A percentile compares a stretch with the other conserved stretches of the same genome.
These are phyloP conservation scores for Eimeria falciformis DNA, from an alignment of 169 alveolate genomes.

Conservation along the genomic window DNA sequence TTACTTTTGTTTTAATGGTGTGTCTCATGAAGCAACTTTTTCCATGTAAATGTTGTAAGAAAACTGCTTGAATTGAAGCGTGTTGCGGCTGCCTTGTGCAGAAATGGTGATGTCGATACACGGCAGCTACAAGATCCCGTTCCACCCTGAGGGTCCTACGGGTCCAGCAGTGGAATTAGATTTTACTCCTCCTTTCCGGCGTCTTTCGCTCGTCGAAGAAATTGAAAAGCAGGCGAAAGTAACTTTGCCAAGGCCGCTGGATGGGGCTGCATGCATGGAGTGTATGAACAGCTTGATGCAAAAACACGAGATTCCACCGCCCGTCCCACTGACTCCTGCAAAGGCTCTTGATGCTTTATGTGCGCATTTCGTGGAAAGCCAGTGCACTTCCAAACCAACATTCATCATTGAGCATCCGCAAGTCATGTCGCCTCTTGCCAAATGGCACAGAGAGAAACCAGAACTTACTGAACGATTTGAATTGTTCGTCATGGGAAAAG, in stretches of 20 bases:
- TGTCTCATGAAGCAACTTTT: neutral
- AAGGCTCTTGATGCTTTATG: constrained; percentile 91
- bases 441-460: constrained; percentile 94
- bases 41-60: too few species aligned
- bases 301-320: constrained; percentile 89
- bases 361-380: constrained; percentile 95
- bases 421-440: constrained; percentile 99
- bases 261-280: constrained; percentile 70
- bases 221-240: constrained; percentile 80
- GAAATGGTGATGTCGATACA: constrained; percentile 87
- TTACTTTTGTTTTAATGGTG: too few species aligned
- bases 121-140: constrained; percentile 95
- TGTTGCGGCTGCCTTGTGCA: neutral
- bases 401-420: constrained; percentile 98
- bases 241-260: constrained; percentile 78
- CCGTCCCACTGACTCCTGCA: constrained; percentile 91
- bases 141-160: constrained; percentile 97
- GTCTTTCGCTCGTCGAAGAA: constrained; percentile 81
- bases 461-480: constrained; percentile 98
- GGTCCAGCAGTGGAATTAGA: constrained; percentile 94
- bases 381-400: constrained; percentile 92
- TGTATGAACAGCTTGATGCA: constrained; percentile 83
- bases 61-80: too few species aligned
- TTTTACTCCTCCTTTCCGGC: constrained; percentile 98
- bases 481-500: constrained; percentile 97